Evolutionary conservation across 345 rosid genomes (phyloP).

Genomic region (Luvunga scandens): DNA sequence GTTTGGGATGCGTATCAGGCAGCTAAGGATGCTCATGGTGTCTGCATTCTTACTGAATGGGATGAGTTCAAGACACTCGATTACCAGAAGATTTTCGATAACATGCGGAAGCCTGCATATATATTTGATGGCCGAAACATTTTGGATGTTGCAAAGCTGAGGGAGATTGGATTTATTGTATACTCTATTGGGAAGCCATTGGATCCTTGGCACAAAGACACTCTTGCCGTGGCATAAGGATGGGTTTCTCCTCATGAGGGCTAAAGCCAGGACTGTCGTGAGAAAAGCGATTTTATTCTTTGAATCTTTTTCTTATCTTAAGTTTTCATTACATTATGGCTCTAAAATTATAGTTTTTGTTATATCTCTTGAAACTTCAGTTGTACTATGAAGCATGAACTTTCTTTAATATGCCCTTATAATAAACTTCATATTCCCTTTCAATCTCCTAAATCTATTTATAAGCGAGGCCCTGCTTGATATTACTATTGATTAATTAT

Average conservation of each 20-base stretch:
- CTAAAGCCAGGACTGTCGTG: not conserved
- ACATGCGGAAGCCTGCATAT: conserved; percentile 81
- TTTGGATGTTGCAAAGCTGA: conserved; percentile 46
- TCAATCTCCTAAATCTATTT: no score
- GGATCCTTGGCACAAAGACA: conserved; percentile 36
- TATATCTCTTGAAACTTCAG: not conserved
- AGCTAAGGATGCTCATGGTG: conserved; percentile 63
- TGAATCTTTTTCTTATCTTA: not conserved
- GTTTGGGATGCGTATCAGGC: conserved; percentile 75
- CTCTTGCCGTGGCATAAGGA: conserved; percentile 23
- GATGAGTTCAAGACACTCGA: conserved; percentile 78
- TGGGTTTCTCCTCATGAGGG: not conserved
- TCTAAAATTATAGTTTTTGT: not conserved
- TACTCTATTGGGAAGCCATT: conserved; percentile 45
- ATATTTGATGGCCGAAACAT: conserved; percentile 76
- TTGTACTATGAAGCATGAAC: not conserved
- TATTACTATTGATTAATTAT: no score
- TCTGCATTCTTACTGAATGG: conserved; percentile 86
- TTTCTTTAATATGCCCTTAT: no score
- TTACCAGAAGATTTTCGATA: conserved; percentile 58
- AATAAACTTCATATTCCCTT: not conserved
- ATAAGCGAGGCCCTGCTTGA: no score
- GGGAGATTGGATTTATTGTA: conserved; percentile 78
- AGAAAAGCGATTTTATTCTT: conserved; percentile 1
- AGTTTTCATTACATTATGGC: not conserved